Base-by-base conservation (phyloP, 257 asterid genomes). In the Salvia rosmarinus region DNA sequence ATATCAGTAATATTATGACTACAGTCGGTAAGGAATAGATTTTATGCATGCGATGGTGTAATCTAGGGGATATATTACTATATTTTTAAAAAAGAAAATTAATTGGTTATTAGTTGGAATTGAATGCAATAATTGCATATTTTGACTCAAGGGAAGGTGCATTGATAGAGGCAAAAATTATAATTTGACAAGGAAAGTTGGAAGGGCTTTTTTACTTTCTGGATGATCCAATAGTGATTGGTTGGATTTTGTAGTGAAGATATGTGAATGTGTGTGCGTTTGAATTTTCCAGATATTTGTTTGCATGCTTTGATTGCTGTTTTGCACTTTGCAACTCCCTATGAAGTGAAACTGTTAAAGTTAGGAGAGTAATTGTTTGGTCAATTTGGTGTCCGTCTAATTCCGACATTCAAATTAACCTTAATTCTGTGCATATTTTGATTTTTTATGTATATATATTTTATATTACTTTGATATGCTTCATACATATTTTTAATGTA, bases 121-220 rank as follows among this genome's bases (percentile, higher is more conserved):
- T 79, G 71, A 72, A 70, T 67, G 81, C 70, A 83, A 78, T 83
- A 77, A 80, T 78, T 74, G 78, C 78, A 32, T 59, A 8, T 13
- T 80, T 83, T 83, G 87, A 83, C 85, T 78, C 63, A 32, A 67
- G 3, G 21, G 56, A 69, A 69, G 70, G 74, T 75, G 83, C 77
- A 74, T 77, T 70, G 58, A 71, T 64, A 49, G 44, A 72, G 62
- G 46, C 39, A 66, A 58, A 58, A 65, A 46, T 14, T 9, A 43
- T 25, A 56, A 54, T 37, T 70, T 17, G 43, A 46, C 20, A 9
- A 65, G 62, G 81, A 72, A 72, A 83, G 83, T 83, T 83, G 79
- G 85, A 80, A 83, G 74, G 85, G 75, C 79, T 67, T 40, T 60
- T 54, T 43, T 46, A 49, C 67, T 51, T 74, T 75, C 21, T 52